Conservation (phyloP, 371 early-diverging fungal species). For the Mucor sp. region DNA sequence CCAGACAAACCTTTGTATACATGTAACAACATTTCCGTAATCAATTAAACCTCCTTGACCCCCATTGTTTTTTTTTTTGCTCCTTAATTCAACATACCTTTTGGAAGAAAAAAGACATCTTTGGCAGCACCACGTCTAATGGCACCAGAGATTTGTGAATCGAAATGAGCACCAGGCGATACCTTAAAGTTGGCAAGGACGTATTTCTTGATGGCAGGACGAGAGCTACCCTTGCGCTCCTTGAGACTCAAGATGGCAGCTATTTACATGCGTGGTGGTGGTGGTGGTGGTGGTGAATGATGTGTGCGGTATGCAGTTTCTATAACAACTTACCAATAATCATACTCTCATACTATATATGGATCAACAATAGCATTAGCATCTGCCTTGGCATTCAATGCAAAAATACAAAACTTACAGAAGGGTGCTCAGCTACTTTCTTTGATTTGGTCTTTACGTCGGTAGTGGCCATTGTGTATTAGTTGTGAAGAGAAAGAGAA, state of each 20-base stretch:
- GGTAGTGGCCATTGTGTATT: conserved; percentile 1
- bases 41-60: background rate
- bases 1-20: conserved; percentile 15
- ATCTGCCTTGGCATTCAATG: background rate
- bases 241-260: conserved; percentile 57
- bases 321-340: conserved; percentile 14
- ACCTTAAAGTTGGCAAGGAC: conserved; percentile 70
- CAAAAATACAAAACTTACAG: background rate
- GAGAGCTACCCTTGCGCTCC: conserved; percentile 72
- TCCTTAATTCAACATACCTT: conserved; percentile 38
- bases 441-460: conserved; percentile 2
- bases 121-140: conserved; percentile 60
- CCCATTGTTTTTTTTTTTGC: background rate
- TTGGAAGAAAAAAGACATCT: conserved; percentile 61
- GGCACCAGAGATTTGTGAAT: conserved; percentile 59
- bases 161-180: conserved; percentile 43
- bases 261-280: background rate
- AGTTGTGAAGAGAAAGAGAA: background rate
- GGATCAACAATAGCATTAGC: background rate
- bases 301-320: background rate
- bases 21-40: no score
- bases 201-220: conserved; percentile 76
- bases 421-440: background rate
- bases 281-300: no score
- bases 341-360: conserved; percentile 20